Evolutionary conservation across 169 alveolate species (phyloP).

Genomic region (Cryptosporidium muris): DNA sequence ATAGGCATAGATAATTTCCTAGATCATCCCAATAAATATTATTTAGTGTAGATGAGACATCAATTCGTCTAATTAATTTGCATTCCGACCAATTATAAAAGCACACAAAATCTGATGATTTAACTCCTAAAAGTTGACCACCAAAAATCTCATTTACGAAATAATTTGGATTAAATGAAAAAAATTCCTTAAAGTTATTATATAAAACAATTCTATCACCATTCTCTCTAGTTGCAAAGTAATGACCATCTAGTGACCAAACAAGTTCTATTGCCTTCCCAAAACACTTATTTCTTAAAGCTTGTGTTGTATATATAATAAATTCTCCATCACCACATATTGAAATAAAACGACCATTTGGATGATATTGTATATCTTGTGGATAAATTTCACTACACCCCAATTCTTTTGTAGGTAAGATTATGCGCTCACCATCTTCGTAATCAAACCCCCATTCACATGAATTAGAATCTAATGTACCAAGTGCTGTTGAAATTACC

Average conservation of each 20-base stretch:
- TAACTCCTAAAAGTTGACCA: conserved; percentile 87
- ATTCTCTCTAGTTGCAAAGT: conserved; percentile 90
- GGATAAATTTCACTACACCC: conserved; percentile 94
- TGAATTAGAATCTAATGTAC: conserved; percentile 58
- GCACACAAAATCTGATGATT: conserved; percentile 87
- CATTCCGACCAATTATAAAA: conserved; percentile 95
- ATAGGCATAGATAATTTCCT: conserved; percentile 72
- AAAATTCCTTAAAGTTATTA: conserved; percentile 83
- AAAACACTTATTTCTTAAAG: conserved; percentile 89
- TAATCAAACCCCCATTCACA: conserved; percentile 77
- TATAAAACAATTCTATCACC: conserved; percentile 84
- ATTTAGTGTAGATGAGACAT: conserved; percentile 58
- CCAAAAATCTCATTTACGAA: conserved; percentile 89
- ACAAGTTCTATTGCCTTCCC: conserved; percentile 93
- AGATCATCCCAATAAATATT: conserved; percentile 71
- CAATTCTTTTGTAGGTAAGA: conserved; percentile 82
- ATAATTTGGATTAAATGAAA: conserved; percentile 86
- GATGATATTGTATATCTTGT: conserved; percentile 91
- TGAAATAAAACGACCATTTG: conserved; percentile 96
- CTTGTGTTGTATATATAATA: conserved; percentile 90
- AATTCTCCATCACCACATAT: conserved; percentile 97
- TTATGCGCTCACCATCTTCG: conserved; percentile 80
- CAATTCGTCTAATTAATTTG: conserved; percentile 77
- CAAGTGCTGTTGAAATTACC: conserved; percentile 45
- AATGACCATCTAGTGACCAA: conserved; percentile 93